These are phyloP conservation scores for Fallopia convolvulus DNA, from an alignment of 148 eudicot genomes.

Conservation along the genomic window DNA sequence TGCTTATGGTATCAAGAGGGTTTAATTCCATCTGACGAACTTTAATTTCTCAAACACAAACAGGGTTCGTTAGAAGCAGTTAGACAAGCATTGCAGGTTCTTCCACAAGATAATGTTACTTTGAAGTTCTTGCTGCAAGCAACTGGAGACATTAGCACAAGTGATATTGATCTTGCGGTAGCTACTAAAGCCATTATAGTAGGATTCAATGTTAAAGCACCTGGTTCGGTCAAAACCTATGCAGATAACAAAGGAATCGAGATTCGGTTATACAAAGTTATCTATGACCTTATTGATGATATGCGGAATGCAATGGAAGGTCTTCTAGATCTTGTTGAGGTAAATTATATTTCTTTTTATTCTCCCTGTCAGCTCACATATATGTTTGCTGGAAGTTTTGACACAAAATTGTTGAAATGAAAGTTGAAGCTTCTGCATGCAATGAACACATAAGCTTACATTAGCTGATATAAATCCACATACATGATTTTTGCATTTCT, in stretches of 20 bases:
- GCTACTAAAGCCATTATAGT: conserved; percentile 73
- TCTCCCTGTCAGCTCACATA: background rate
- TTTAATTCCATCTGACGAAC: background rate
- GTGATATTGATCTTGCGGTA: conserved; percentile 95
- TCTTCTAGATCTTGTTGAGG: conserved; percentile 86
- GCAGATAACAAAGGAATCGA: conserved; percentile 79
- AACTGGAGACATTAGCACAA: conserved; percentile 76
- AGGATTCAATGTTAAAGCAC: conserved; percentile 83
- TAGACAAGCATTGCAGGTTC: conserved; percentile 78
- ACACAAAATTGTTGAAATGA: background rate
- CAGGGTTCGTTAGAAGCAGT: conserved; percentile 95
- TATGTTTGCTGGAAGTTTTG: background rate
- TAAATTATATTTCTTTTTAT: conserved; percentile 22
- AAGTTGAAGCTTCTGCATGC: background rate
- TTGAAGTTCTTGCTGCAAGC: conserved; percentile 86
- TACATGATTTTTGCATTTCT: background rate
- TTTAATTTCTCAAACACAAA: conserved; percentile 15
- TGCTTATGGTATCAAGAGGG: background rate
- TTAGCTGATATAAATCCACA: background rate
- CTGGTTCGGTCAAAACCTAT: conserved; percentile 73
- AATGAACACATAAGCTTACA: background rate
- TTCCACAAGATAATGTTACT: conserved; percentile 82
- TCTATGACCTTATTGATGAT: conserved; percentile 92
- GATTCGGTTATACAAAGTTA: conserved; percentile 71
- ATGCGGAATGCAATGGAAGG: conserved; percentile 97